Evolutionary conservation across 1,139 yeast genomes (phyloP), one percentile per base, ranked within the genome.

Genomic region (Geotrichum fermentans): DNA sequence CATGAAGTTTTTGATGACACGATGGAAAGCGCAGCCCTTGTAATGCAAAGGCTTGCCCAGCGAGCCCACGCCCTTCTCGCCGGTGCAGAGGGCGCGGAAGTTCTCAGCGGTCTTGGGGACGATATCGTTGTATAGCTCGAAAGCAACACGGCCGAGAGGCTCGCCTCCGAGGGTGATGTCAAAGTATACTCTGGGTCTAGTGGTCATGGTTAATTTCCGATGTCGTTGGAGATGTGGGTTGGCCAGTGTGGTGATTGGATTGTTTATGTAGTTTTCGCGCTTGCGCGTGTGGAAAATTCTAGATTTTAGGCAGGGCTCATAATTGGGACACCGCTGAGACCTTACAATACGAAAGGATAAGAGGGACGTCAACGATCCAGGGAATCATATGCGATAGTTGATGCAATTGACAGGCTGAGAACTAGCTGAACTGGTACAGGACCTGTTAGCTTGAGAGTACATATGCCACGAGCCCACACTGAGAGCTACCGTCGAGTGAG

Each of bases 71-170:
- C 97, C 97, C 61, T 82, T 81, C 62, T 86, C 95, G 21, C 97
- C 97, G 39, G 96, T 84, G 68, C 95, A 84, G 52, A 92, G 73
- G 4, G 92, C 88, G 56, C 90, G 77, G 74, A 92, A 92, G 70
- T 92, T 92, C 61, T 88, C 97, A 3, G 94, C 86, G 0, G 98
- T 92, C 66, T 82, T 85, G 47, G 98, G 98, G 4, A 86, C 96
- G 13, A 83, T 75, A 58, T 86, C 96, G 56, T 75, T 72, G 73
- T 74, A 89, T 14, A 92, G 78, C 59, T 92, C 83, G 69, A 86
- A 75, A 59, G 78, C 79, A 58, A 86, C 73, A 67, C 89, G 78
- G 52, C 94, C 95, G 55, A 83, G 71, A 7, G 52, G 52, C 66
- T 80, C 73, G 49, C 84, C 96, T 54, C 88, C 96, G 63, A 87